Evolutionary conservation across 257 asterid species (phyloP).

Genomic region (Capsicum pubescens): DNA sequence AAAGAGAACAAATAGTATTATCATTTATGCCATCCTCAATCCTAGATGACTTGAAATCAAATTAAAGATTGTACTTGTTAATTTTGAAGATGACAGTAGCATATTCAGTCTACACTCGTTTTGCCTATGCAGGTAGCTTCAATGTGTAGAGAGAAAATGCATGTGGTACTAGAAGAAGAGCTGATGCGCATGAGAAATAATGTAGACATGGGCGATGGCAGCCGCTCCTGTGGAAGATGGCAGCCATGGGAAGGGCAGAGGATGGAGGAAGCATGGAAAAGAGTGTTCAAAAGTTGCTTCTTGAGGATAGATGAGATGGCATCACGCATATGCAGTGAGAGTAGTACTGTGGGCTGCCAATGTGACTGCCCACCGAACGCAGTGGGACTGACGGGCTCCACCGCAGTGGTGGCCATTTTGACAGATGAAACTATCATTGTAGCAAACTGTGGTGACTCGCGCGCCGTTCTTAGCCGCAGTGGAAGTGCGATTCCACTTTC

Average conservation of each 20-base stretch:
- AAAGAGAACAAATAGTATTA: no score
- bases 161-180: conserved; percentile 31
- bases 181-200: conserved; percentile 20
- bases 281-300: conserved; percentile 27
- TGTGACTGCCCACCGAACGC: conserved; percentile 19
- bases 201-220: neutral
- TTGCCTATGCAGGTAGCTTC: conserved; percentile 30
- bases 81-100: neutral
- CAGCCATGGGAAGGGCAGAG: neutral
- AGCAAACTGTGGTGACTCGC: conserved; percentile 42
- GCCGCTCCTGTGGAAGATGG: neutral
- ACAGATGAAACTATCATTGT: conserved; percentile 30
- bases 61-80: neutral
- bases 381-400: conserved; percentile 27
- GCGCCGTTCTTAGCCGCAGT: conserved; percentile 34
- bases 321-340: conserved; percentile 5
- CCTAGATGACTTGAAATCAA: neutral
- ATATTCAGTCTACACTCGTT: neutral
- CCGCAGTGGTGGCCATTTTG: conserved; percentile 32
- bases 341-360: conserved; percentile 15
- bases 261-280: conserved; percentile 31
- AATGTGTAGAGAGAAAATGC: conserved; percentile 36
- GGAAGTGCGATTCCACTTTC: conserved; percentile 36
- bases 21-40: no score
- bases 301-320: conserved; percentile 28